These are phyloP conservation scores for Penicillium tannophilum DNA, from an alignment of 495 filamentous ascomycete genomes.

Conservation along the genomic window DNA sequence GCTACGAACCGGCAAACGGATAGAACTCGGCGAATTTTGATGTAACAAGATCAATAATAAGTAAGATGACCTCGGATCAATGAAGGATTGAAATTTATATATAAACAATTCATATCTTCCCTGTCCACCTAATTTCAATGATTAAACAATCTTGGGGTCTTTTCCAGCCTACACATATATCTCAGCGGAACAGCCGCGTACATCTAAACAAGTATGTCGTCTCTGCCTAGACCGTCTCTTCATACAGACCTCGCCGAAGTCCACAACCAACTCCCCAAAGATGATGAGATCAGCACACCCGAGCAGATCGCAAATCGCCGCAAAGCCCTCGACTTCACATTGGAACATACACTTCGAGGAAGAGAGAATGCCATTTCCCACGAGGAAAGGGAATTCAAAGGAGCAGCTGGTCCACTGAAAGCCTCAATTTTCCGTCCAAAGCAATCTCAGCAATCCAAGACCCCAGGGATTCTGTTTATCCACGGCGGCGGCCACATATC, in stretches of 20 bases:
- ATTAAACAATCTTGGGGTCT: too few relatives aligned
- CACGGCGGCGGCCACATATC: conserved; percentile 16
- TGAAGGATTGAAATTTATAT: too few relatives aligned
- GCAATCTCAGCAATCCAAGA: not conserved
- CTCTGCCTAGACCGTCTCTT: not conserved
- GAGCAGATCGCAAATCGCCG: conserved; percentile 6
- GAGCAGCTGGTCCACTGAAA: not conserved
- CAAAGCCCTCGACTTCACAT: not conserved
- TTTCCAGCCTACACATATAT: not conserved
- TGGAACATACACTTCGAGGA: conserved; percentile 5
- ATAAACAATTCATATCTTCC: too few relatives aligned
- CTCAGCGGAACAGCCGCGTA: not conserved
- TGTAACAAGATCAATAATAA: too few relatives aligned
- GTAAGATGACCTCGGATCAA: too few relatives aligned
- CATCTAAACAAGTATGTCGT: not conserved
- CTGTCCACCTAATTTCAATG: too few relatives aligned
- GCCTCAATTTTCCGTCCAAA: conserved; percentile 8
- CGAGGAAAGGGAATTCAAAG: conserved; percentile 5
- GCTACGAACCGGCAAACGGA: not conserved
- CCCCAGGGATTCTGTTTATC: conserved; percentile 7
- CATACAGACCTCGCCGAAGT: conserved; percentile 2
- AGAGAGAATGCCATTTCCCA: conserved; percentile 2
- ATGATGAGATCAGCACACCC: conserved; percentile 4
- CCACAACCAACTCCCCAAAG: not conserved
- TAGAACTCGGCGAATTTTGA: not conserved